Base-by-base conservation (phyloP, 2,329 filamentous ascomycete genomes). In the Pezicula rhizophila region DNA sequence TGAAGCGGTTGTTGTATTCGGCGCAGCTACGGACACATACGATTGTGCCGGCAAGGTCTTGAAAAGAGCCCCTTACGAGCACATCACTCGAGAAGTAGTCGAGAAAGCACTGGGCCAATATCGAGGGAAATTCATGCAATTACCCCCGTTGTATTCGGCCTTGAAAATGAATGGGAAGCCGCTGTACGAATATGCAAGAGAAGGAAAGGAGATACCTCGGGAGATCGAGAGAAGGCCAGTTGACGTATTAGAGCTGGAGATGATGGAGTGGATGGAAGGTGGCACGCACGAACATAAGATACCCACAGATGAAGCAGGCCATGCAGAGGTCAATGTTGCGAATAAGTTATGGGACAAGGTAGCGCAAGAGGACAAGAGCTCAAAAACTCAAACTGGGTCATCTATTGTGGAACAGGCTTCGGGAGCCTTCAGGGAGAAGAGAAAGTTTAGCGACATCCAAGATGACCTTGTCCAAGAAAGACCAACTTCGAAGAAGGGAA, bases 161-260 rank as follows among this genome's bases (percentile, higher is more conserved):
- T 75, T 97, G 53, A 91, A 92, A 67, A 89, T 96, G 67, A 81
- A 96, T 57, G 93, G 93, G 2, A 96, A 96, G 73, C 87, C 89
- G 31, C 76, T 96, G 43, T 99, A 99, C 66, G 91, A 99, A 69
- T 97, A 97, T 68, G 93, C 93, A 17, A 79, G 93, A 43, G 89
- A 91, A 65, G 93, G 93, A 14, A 89, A 86, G 62, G 81, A 88
- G 33, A 84, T 96, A 14, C 93, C 93, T 0, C 76, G 85, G 48
- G 86, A 95, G 65, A 93, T 99, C 51, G 77, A 90, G 64, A 81
- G 86, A 47, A 75, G 92, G 49, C 79, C 87, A 2, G 88, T 97
- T 35, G 82, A 89, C 46, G 88, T 95, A 0, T 68, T 78, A 42
- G 79, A 90, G 34, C 68, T 96, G 57, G 87, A 95, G 65, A 68